phyloP scores from a whole-genome alignment of 2,329 filamentous ascomycete species.

The Setomelanomma holmii region DNA sequence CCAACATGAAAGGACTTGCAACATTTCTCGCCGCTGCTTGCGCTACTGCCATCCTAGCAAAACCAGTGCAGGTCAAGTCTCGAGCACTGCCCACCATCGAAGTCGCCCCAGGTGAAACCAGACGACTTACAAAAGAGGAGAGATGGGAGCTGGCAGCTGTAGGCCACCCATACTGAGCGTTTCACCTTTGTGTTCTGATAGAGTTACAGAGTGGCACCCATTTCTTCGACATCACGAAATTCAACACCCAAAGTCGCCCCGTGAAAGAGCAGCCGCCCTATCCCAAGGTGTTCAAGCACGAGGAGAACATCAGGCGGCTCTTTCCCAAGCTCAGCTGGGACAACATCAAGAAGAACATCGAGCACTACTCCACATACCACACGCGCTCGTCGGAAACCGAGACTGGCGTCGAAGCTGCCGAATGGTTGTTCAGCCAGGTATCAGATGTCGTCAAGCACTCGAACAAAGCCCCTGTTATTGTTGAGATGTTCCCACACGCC shows the following conservation, averaged over 20 bases:
- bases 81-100: conserved; percentile 73
- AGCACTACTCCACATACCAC: conserved; percentile 23
- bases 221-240: conserved; percentile 31
- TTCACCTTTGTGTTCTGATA: not conserved
- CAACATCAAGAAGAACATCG: conserved; percentile 24
- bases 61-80: conserved; percentile 16
- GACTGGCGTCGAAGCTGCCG: conserved; percentile 76
- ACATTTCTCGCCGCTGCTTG: conserved; percentile 16
- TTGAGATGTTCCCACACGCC: conserved; percentile 74
- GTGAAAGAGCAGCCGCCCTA: conserved; percentile 20
- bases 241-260: conserved; percentile 17
- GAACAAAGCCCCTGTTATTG: conserved; percentile 72
- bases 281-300: conserved; percentile 20
- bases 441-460: conserved; percentile 73
- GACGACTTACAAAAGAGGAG: conserved; percentile 88
- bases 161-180: not conserved
- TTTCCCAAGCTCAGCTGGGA: conserved; percentile 23
- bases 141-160: conserved; percentile 87
- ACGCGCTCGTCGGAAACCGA: conserved; percentile 25
- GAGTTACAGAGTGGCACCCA: conserved; percentile 19
- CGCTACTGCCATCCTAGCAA: conserved; percentile 17
- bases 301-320: conserved; percentile 15
- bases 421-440: conserved; percentile 80
- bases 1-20: conserved; percentile 2
- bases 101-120: conserved; percentile 75